A percentile compares a stretch with the other conserved stretches of the same genome.
Evolutionary conservation across 2,329 filamentous ascomycete genomes (phyloP).

Genomic region (Apiospora pterosperma): DNA sequence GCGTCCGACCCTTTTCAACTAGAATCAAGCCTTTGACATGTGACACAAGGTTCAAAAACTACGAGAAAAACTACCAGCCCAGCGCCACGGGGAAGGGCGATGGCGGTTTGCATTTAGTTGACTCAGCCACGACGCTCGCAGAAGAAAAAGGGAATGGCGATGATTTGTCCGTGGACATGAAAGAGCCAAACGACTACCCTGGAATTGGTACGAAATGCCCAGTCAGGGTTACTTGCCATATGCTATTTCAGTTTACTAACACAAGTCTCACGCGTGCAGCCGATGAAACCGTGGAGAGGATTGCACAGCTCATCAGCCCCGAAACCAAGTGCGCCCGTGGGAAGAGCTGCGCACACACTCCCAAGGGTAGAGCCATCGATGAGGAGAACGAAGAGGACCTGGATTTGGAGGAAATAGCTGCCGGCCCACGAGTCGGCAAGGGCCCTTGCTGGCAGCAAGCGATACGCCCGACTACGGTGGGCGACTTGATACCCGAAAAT

Average conservation of each 20-base stretch:
- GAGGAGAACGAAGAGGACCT: neutral
- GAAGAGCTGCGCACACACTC: neutral
- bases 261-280: constrained; percentile 13
- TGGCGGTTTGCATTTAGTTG: neutral
- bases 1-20: no score
- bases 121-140: neutral
- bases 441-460: neutral
- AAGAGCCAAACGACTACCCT: constrained; percentile 21
- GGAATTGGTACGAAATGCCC: constrained; percentile 25
- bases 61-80: constrained; percentile 22
- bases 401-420: neutral
- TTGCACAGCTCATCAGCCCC: constrained; percentile 29
- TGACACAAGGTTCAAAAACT: constrained; percentile 39
- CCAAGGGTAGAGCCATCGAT: neutral
- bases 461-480: neutral
- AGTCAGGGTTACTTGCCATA: neutral
- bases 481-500: neutral
- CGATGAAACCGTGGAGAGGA: constrained; percentile 29
- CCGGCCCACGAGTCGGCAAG: neutral
- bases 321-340: constrained; percentile 21
- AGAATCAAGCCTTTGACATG: neutral
- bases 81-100: neutral
- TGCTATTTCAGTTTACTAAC: neutral
- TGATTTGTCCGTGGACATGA: constrained; percentile 11
- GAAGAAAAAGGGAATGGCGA: neutral